Evolutionary conservation across 805 yeast species (phyloP).

Genomic region (Cyberlindnera xylosilytica): DNA sequence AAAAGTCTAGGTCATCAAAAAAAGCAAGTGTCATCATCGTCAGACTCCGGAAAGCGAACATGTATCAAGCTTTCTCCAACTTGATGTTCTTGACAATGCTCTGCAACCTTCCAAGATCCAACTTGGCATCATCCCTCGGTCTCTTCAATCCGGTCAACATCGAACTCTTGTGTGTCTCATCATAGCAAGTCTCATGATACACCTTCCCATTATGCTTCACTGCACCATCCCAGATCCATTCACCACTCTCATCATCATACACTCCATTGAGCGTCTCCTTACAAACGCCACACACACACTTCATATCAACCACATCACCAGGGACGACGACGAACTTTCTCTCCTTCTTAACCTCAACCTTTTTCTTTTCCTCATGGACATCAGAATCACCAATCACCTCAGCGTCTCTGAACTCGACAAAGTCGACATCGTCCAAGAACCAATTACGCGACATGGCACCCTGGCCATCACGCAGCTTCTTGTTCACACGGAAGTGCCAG

Average conservation of each 20-base stretch:
- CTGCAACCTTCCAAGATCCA: constrained; percentile 17
- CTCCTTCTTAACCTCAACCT: constrained; percentile 13
- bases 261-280: constrained; percentile 60
- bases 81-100: constrained; percentile 20
- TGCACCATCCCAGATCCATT: constrained; percentile 80
- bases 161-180: constrained; percentile 42
- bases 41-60: too few species aligned
- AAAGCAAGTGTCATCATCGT: too few species aligned
- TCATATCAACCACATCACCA: constrained; percentile 38
- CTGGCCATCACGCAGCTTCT: constrained; percentile 55
- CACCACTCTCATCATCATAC: constrained; percentile 72
- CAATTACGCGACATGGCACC: constrained; percentile 73
- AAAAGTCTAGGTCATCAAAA: too few species aligned
- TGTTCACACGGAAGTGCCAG: constrained; percentile 94
- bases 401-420: constrained; percentile 72
- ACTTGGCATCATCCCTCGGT: constrained; percentile 7
- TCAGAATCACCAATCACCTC: constrained; percentile 36
- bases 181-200: constrained; percentile 66
- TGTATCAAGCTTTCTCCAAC: background rate
- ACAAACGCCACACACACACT: constrained; percentile 64
- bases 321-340: constrained; percentile 28
- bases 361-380: constrained; percentile 12
- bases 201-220: constrained; percentile 46
- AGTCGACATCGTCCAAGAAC: constrained; percentile 70
- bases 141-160: constrained; percentile 11